Evolutionary conservation across 768 basidiomycete genomes (phyloP), one percentile per base, ranked within the genome.

Genomic region (Lactarius hatsudake): DNA sequence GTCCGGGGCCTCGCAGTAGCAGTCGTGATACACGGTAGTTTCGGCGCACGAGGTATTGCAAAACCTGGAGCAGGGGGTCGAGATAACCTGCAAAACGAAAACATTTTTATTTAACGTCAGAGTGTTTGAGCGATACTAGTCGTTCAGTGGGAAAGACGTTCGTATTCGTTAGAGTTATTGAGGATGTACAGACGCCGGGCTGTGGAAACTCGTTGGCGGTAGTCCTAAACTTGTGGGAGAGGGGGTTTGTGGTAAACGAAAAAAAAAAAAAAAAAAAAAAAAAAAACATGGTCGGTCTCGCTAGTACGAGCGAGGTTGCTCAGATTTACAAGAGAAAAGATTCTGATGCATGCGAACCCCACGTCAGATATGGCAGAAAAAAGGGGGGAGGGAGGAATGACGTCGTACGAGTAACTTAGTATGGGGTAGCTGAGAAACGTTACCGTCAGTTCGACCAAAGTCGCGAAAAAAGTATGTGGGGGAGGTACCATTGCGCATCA

Each of bases 391-490:
- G 9, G 18, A 18, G 20, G 12, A n/a, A 38, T 38, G 12, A 12
- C 32, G 32, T 36, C 26, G 30, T 63, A 63, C 62, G 54, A 55
- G 40, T 55, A n/a, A n/a, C n/a, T n/a, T n/a, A 63, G 15, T 42
- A 63, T 12, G 30, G 32, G 26, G 40, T 63, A 20, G 53, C 62
- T 56, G 12, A 10, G 26, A 63, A 30, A 55, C 53, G n/a, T 4
- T 23, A 18, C 10, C 5, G 38, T 63, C 28, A 42, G 53, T 32
- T 34, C 28, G 5, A 30, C 20, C 30, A 18, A 5, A 20, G 9
- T 23, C 9, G 56, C 23, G 8, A 30, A 30, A 30, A 30, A 9
- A 2, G 56, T 18, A 18, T 5, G 20, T 0, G 28, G 18, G 9
- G 28, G 20, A 34, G 20, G 20, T 42, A 43, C 51, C 51, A n/a